Percentiles rank a stretch among this genome's conserved stretches.
These are phyloP conservation scores for Tulasnella sp. DNA, from an alignment of 768 basidiomycete species.

Conservation along the genomic window DNA sequence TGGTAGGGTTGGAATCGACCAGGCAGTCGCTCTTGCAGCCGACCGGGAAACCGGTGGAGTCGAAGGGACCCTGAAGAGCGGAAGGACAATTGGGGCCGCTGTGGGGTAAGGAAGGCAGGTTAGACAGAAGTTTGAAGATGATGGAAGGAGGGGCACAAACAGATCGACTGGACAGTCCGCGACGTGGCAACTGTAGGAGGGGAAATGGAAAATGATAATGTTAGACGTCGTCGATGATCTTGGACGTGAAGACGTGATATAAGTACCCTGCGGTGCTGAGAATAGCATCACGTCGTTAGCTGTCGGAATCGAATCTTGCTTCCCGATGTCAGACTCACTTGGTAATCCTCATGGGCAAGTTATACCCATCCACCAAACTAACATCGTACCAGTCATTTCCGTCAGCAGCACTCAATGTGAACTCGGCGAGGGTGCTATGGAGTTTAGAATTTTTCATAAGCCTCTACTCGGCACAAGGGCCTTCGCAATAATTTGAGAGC, in stretches of 20 bases:
- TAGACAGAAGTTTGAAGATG: not conserved
- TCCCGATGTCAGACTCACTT: slow-evolving; percentile 6
- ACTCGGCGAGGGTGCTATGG: slow-evolving; percentile 10
- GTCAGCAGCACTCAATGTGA: not conserved
- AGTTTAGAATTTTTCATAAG: too few relatives aligned
- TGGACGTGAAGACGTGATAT: not conserved
- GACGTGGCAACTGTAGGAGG: not conserved
- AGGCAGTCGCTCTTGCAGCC: slow-evolving; percentile 22
- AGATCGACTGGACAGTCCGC: slow-evolving; percentile 22
- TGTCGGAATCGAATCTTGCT: not conserved
- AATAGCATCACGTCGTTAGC: not conserved
- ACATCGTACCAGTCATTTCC: slow-evolving; percentile 21
- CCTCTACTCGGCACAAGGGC: not conserved
- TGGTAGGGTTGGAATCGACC: slow-evolving; percentile 19
- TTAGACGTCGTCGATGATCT: not conserved
- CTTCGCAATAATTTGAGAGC: not conserved
- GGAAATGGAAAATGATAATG: not conserved
- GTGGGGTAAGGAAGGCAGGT: not conserved
- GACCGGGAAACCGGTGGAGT: slow-evolving; percentile 16
- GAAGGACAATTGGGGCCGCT: slow-evolving; percentile 13
- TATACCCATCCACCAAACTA: slow-evolving; percentile 24
- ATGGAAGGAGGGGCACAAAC: too few relatives aligned
- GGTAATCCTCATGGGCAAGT: slow-evolving; percentile 22
- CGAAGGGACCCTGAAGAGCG: slow-evolving; percentile 13
- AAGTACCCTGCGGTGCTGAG: not conserved